phyloP scores from a whole-genome alignment of 1,284 basidiomycete genomes.

The Puccinia sorghi region DNA sequence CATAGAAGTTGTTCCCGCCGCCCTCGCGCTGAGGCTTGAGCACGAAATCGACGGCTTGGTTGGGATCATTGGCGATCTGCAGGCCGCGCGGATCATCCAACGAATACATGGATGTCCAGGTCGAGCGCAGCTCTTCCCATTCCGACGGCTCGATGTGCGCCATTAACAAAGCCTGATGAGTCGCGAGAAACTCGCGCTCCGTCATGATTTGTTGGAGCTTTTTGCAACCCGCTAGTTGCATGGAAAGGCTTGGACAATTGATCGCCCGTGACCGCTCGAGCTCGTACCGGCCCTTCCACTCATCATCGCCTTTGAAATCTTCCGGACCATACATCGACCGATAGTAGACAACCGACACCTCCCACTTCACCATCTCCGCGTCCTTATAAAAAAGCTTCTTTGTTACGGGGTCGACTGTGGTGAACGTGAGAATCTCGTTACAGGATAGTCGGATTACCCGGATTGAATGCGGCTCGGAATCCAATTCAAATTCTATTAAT shows the following conservation, averaged over 20 bases:
- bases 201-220: constrained; percentile 91
- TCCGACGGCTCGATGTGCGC: constrained; percentile 63
- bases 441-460: constrained; percentile 27
- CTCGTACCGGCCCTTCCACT: constrained; percentile 71
- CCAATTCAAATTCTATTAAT: constrained; percentile 79
- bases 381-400: constrained; percentile 20
- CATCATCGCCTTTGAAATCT: constrained; percentile 68
- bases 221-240: constrained; percentile 93
- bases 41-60: no score
- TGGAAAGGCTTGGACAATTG: constrained; percentile 86
- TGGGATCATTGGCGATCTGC: constrained; percentile 11
- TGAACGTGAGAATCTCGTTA: background rate
- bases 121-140: constrained; percentile 20
- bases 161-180: constrained; percentile 52
- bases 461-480: constrained; percentile 64
- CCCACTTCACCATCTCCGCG: constrained; percentile 59
- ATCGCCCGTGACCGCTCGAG: constrained; percentile 80
- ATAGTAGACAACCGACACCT: constrained; percentile 83
- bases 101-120: constrained; percentile 32
- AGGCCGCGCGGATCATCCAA: background rate
- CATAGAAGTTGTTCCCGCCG: constrained; percentile 95
- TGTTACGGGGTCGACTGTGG: background rate
- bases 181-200: constrained; percentile 70
- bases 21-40: constrained; percentile 96
- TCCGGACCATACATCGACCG: constrained; percentile 81